These are phyloP conservation scores for Hericium alpestre DNA, from an alignment of 768 basidiomycete species.

Conservation along the genomic window DNA sequence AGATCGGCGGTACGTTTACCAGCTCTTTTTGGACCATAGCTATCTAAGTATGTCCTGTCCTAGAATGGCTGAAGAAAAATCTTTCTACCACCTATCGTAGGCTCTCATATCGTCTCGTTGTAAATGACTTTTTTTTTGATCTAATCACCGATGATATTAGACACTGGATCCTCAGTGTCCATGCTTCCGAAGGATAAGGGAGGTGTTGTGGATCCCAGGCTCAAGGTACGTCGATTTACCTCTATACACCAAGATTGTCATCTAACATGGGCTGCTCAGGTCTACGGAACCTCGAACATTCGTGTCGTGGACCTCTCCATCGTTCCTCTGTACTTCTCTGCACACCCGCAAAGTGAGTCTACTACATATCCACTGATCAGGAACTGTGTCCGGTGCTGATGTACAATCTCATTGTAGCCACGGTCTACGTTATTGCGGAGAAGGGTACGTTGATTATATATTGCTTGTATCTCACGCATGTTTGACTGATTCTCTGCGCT, in stretches of 20 bases:
- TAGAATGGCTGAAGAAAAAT: no score
- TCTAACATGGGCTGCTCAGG: background rate
- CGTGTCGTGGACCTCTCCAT: slow-evolving; percentile 22
- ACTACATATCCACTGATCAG: background rate
- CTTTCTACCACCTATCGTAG: background rate
- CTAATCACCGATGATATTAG: background rate
- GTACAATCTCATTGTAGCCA: slow-evolving; percentile 3
- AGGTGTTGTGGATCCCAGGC: slow-evolving; percentile 11
- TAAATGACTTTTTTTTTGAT: background rate
- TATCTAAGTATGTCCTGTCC: background rate
- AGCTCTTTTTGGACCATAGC: background rate
- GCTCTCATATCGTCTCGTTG: background rate
- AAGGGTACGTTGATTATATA: background rate
- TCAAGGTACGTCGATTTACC: slow-evolving; percentile 2
- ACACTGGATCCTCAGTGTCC: slow-evolving; percentile 7
- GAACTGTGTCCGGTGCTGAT: no score
- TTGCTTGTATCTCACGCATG: background rate
- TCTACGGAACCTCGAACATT: slow-evolving; percentile 22
- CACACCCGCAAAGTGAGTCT: slow-evolving; percentile 13
- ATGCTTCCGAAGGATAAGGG: slow-evolving; percentile 11
- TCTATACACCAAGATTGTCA: background rate
- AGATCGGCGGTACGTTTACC: slow-evolving; percentile 1
- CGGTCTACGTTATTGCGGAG: slow-evolving; percentile 10
- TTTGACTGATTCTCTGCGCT: background rate
- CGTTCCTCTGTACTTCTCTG: slow-evolving; percentile 18